phyloP scores from a whole-genome alignment of 306 rosid genomes.

The Calophaca sinica region DNA sequence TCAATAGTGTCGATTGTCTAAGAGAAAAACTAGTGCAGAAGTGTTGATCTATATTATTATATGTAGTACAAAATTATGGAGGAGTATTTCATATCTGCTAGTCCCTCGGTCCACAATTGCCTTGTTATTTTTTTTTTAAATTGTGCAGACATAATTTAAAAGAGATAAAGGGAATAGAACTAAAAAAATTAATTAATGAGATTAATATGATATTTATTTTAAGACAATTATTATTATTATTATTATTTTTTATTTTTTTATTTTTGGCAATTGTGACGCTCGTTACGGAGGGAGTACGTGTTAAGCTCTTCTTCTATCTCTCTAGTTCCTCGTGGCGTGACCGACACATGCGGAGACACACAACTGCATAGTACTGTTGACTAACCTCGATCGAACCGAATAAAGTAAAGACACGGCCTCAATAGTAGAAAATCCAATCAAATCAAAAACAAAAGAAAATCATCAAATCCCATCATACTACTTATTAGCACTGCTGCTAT shows the following conservation, averaged over 20 bases:
- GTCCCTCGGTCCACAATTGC: too few relatives aligned
- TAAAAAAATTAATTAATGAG: too few relatives aligned
- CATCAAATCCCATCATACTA: constrained; percentile 42
- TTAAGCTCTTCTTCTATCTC: background rate
- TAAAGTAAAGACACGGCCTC: constrained; percentile 31
- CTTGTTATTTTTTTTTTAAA: too few relatives aligned
- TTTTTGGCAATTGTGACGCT: too few relatives aligned
- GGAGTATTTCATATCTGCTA: background rate
- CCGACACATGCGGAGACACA: constrained; percentile 42
- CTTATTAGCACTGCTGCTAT: constrained; percentile 16
- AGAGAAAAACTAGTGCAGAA: constrained; percentile 64
- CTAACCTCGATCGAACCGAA: background rate
- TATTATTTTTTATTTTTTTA: too few relatives aligned
- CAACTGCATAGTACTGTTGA: constrained; percentile 32
- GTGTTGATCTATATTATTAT: constrained; percentile 63
- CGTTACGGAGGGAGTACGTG: too few relatives aligned
- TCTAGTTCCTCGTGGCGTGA: constrained; percentile 3
- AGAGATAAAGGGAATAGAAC: too few relatives aligned
- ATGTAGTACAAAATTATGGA: constrained; percentile 48
- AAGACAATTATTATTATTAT: too few relatives aligned
- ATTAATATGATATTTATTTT: too few relatives aligned
- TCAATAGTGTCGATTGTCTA: constrained; percentile 55
- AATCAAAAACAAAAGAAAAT: constrained; percentile 18
- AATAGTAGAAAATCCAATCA: constrained; percentile 10
- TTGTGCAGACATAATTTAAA: too few relatives aligned